Conservation (phyloP, 2,329 filamentous ascomycete species). For the Fusarium mundagurra region DNA sequence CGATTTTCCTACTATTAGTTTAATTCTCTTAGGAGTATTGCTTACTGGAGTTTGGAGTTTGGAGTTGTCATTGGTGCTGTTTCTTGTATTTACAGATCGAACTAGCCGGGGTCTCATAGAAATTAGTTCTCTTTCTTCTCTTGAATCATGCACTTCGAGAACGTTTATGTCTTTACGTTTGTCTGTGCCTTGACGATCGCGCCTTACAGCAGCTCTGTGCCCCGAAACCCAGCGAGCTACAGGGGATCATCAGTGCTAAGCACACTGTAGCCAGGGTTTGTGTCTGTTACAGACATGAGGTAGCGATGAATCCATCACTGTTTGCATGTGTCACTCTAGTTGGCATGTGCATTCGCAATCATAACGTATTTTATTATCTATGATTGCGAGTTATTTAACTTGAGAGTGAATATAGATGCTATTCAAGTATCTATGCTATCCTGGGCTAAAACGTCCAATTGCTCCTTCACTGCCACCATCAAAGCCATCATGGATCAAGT, state of each 20-base stretch:
- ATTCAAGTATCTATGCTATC: fast-evolving
- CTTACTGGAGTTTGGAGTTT: neutral
- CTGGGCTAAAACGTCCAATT: neutral
- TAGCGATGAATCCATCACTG: neutral
- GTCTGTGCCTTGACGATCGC: neutral
- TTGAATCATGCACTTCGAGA: fast-evolving
- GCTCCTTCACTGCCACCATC: neutral
- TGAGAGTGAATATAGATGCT: fast-evolving
- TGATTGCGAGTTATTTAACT: fast-evolving
- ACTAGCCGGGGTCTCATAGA: neutral
- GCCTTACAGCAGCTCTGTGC: fast-evolving
- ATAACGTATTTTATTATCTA: neutral
- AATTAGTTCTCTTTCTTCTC: fast-evolving
- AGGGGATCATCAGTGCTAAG: fast-evolving
- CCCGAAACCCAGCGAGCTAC: fast-evolving
- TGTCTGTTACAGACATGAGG: fast-evolving
- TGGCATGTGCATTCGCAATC: neutral
- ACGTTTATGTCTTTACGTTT: fast-evolving
- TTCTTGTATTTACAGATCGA: neutral
- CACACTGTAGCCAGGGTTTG: fast-evolving
- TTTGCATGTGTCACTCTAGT: fast-evolving
- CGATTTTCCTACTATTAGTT: neutral
- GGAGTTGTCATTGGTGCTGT: neutral
- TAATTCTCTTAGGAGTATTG: neutral
- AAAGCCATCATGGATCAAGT: neutral